Percentiles rank a stretch among this genome's conserved stretches.
Evolutionary conservation across 495 filamentous ascomycete genomes (phyloP).

Genomic region (Aspergillus funiculosus): DNA sequence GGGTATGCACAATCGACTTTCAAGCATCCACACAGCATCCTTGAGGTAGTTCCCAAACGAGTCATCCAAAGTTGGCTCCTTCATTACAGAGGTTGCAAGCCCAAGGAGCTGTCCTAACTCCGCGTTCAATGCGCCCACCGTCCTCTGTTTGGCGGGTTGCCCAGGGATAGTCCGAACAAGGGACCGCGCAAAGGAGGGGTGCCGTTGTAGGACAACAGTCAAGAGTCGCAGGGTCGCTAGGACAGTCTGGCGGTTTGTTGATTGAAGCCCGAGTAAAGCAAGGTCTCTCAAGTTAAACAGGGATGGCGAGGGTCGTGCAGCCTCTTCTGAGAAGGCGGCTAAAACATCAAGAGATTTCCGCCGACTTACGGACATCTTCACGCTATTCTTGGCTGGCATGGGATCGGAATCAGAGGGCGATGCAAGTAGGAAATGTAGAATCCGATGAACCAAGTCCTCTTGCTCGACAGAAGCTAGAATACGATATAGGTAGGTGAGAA

Average conservation of each 20-base stretch:
- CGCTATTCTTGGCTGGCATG: slow-evolving; percentile 39
- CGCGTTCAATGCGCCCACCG: slow-evolving; percentile 71
- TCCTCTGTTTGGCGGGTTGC: slow-evolving; percentile 56
- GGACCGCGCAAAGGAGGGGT: slow-evolving; percentile 77
- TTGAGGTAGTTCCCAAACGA: slow-evolving; percentile 77
- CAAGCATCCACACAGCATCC: slow-evolving; percentile 71
- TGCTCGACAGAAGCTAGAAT: slow-evolving; percentile 88
- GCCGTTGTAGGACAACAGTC: slow-evolving; percentile 74
- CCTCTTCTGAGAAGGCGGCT: slow-evolving; percentile 61
- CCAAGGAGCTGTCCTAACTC: slow-evolving; percentile 70
- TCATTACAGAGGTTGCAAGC: slow-evolving; percentile 65
- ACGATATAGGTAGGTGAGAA: slow-evolving; percentile 85
- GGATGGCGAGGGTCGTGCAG: slow-evolving; percentile 67
- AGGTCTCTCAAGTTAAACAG: slow-evolving; percentile 92
- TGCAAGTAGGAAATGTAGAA: slow-evolving; percentile 86
- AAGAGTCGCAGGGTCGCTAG: slow-evolving; percentile 80
- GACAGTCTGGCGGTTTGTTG: slow-evolving; percentile 79
- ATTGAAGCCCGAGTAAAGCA: slow-evolving; percentile 77
- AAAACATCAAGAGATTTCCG: slow-evolving; percentile 84
- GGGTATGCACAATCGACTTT: slow-evolving; percentile 55
- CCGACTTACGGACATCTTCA: slow-evolving; percentile 57
- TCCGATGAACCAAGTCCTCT: slow-evolving; percentile 85
- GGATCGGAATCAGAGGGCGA: slow-evolving; percentile 47
- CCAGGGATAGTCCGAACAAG: slow-evolving; percentile 64
- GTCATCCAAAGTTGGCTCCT: slow-evolving; percentile 65